Conservation (phyloP, 768 basidiomycete genomes). For the Butyriboletus loyo region DNA sequence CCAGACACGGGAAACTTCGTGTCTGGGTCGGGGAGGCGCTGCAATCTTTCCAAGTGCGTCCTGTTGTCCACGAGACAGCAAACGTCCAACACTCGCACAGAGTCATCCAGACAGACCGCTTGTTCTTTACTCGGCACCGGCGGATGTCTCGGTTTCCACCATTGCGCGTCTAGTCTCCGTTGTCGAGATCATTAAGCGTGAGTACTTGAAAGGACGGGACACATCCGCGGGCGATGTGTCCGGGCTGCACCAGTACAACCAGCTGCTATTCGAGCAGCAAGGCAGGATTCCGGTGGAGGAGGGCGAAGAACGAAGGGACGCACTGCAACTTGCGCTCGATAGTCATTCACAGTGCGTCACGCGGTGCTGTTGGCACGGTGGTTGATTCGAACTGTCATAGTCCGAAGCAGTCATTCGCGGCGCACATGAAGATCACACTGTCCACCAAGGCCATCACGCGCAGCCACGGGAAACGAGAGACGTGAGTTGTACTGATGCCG, state of each 20-base stretch:
- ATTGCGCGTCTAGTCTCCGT: conserved; percentile 69
- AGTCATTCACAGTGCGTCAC: conserved; percentile 59
- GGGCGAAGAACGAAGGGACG: conserved; percentile 30
- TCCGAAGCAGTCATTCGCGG: conserved; percentile 51
- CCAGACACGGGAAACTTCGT: conserved; percentile 53
- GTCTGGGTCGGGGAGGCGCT: conserved; percentile 53
- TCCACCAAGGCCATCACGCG: conserved; percentile 44
- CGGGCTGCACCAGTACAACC: conserved; percentile 78
- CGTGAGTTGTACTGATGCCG: conserved; percentile 32
- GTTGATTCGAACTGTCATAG: conserved; percentile 32
- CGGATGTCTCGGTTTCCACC: conserved; percentile 34
- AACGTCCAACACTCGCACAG: conserved; percentile 30
- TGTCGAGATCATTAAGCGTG: conserved; percentile 82
- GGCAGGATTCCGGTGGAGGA: conserved; percentile 28
- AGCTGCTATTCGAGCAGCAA: conserved; percentile 48
- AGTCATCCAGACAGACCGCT: conserved; percentile 47
- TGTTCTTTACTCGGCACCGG: conserved; percentile 59
- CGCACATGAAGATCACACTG: conserved; percentile 71
- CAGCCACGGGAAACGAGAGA: conserved; percentile 32
- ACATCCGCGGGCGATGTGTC: conserved; percentile 38
- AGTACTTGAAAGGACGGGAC: conserved; percentile 59
- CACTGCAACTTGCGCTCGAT: conserved; percentile 41
- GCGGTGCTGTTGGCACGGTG: not conserved
- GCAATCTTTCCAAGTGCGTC: conserved; percentile 49
- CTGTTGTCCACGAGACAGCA: not conserved